These are phyloP conservation scores for Pseudocercospora crystallina DNA, from an alignment of 2,329 filamentous ascomycete species.

Conservation along the genomic window DNA sequence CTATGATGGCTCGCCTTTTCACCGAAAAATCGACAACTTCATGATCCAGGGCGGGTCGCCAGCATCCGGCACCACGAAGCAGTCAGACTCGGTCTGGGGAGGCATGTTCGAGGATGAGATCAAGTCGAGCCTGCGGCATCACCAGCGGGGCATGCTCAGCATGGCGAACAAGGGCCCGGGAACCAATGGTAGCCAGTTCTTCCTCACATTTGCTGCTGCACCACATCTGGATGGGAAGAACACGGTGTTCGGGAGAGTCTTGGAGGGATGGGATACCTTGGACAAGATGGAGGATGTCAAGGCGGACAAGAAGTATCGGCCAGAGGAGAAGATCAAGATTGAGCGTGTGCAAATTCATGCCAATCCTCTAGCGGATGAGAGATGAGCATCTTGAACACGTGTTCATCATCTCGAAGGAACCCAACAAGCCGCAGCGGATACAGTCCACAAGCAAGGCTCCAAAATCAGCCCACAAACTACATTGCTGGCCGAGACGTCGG, in stretches of 20 bases:
- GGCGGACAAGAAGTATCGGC: conserved; percentile 76
- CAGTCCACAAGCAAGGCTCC: neutral
- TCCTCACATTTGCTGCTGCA: conserved; percentile 73
- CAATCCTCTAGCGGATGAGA: conserved; percentile 66
- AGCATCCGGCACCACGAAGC: conserved; percentile 41
- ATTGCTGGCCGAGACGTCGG: neutral
- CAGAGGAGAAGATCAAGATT: conserved; percentile 66
- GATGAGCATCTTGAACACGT: conserved; percentile 23
- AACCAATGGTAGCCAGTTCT: conserved; percentile 91
- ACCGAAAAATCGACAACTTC: conserved; percentile 77
- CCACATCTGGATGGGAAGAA: conserved; percentile 81
- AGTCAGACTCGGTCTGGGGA: conserved; percentile 68
- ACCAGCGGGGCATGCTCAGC: conserved; percentile 83
- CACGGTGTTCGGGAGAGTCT: conserved; percentile 75
- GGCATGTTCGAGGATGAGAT: conserved; percentile 78
- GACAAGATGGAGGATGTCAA: conserved; percentile 69
- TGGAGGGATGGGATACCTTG: conserved; percentile 61
- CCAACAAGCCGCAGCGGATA: neutral
- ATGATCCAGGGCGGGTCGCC: conserved; percentile 74
- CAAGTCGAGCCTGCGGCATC: conserved; percentile 74
- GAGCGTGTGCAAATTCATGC: conserved; percentile 73
- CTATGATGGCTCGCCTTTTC: conserved; percentile 74
- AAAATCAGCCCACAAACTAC: neutral
- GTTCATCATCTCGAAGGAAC: neutral
- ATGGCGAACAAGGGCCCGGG: conserved; percentile 96